These are phyloP conservation scores for Nakazawaea sp. DNA, from an alignment of 805 yeast species.

Conservation along the genomic window DNA sequence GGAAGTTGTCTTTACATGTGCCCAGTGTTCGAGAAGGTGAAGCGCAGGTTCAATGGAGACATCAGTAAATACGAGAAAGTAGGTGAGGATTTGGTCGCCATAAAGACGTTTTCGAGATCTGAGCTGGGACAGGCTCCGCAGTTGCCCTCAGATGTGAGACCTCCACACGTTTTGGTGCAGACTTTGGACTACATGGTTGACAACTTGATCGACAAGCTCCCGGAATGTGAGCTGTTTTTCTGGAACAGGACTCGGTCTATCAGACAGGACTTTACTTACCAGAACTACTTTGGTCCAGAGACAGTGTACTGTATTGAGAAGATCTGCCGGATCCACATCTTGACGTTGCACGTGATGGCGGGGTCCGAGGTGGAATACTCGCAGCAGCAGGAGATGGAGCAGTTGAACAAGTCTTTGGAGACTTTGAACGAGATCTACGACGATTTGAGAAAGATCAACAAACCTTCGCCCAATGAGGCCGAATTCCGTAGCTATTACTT, in stretches of 20 bases:
- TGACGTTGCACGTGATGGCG: constrained; percentile 82
- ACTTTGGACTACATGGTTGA: constrained; percentile 71
- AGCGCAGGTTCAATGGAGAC: constrained; percentile 82
- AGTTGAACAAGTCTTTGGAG: constrained; percentile 84
- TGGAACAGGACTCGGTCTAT: constrained; percentile 98
- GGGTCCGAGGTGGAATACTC: constrained; percentile 65
- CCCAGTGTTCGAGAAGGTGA: constrained; percentile 84
- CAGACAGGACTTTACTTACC: constrained; percentile 94
- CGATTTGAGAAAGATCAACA: constrained; percentile 64
- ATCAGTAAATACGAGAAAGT: constrained; percentile 68
- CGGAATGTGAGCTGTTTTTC: constrained; percentile 80
- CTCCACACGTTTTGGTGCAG: constrained; percentile 65
- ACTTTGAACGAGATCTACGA: constrained; percentile 82
- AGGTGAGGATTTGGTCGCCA: constrained; percentile 55
- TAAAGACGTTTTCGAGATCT: constrained; percentile 92
- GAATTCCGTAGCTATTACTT: constrained; percentile 89
- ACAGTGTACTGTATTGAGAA: constrained; percentile 89
- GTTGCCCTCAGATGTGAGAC: constrained; percentile 93
- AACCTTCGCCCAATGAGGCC: constrained; percentile 76
- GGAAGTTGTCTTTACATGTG: constrained; percentile 96
- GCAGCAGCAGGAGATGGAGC: constrained; percentile 93
- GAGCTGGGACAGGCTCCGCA: constrained; percentile 99
- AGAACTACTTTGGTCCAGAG: constrained; percentile 88
- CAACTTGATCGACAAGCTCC: constrained; percentile 56
- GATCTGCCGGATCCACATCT: constrained; percentile 81